Conservation (phyloP, 352 stramenopile species). For the Phytophthora colocasiae region DNA sequence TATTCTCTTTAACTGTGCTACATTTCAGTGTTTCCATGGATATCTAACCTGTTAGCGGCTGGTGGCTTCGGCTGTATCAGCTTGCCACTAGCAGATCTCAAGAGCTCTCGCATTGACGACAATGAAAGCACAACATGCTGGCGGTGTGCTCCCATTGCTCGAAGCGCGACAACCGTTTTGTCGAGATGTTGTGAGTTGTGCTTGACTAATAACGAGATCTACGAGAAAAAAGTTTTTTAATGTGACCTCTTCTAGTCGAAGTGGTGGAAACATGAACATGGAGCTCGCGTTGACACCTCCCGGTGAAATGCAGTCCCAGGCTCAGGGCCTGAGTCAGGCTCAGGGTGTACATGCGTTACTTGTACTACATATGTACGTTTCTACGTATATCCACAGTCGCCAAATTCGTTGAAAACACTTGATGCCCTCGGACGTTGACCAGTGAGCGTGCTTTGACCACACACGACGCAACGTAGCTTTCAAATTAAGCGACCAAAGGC, state of each 20-base stretch:
- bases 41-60: too few relatives aligned
- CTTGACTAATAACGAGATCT: constrained; percentile 8
- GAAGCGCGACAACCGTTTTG: constrained; percentile 16
- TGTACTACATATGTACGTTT: constrained; percentile 9
- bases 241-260: not conserved
- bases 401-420: constrained; percentile 33
- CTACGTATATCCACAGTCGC: constrained; percentile 10
- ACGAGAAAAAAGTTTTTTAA: constrained; percentile 16
- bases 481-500: not conserved
- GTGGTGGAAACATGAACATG: not conserved
- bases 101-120: constrained; percentile 1
- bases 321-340: not conserved
- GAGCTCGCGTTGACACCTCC: too few relatives aligned
- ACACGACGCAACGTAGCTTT: not conserved
- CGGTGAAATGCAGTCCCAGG: not conserved
- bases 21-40: too few relatives aligned
- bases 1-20: not conserved
- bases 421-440: constrained; percentile 6
- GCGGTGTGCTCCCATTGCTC: not conserved
- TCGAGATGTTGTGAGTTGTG: constrained; percentile 3
- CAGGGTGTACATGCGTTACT: constrained; percentile 12
- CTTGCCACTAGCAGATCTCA: constrained; percentile 4
- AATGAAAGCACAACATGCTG: not conserved
- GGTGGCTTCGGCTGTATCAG: not conserved
- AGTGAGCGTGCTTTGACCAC: constrained; percentile 1